These are phyloP conservation scores for Pythium sp. DNA, from an alignment of 352 stramenopile species.

Conservation along the genomic window DNA sequence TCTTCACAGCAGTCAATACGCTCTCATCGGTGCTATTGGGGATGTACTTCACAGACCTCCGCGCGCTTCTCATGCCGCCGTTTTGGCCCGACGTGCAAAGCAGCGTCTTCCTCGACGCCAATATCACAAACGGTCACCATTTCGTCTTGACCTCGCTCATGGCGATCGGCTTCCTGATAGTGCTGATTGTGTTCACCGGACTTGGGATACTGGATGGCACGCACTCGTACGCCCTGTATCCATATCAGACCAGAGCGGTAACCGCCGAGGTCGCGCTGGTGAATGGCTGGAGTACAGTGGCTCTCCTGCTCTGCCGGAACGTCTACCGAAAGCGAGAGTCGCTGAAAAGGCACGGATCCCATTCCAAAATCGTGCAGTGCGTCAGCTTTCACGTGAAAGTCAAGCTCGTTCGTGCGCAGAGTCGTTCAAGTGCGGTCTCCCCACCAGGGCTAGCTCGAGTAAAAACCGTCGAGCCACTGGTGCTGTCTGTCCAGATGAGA, in stretches of 20 bases:
- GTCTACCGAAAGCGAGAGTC: neutral
- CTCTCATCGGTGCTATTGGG: slow-evolving; percentile 12
- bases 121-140: slow-evolving; percentile 11
- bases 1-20: slow-evolving; percentile 24
- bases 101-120: slow-evolving; percentile 23
- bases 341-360: neutral
- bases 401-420: slow-evolving; percentile 7
- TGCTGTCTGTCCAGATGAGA: neutral
- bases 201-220: neutral
- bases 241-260: neutral
- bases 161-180: neutral
- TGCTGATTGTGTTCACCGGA: neutral
- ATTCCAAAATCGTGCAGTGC: slow-evolving; percentile 6
- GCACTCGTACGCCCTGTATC: neutral
- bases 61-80: slow-evolving; percentile 7
- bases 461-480: neutral
- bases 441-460: neutral
- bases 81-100: slow-evolving; percentile 20
- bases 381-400: neutral
- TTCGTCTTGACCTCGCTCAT: neutral
- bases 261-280: neutral
- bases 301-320: slow-evolving; percentile 4
- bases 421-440: neutral
- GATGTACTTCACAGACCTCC: slow-evolving; percentile 15
- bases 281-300: slow-evolving; percentile 4